phyloP scores from a whole-genome alignment of 2,329 filamentous ascomycete genomes.

The Fusarium annulatum region DNA sequence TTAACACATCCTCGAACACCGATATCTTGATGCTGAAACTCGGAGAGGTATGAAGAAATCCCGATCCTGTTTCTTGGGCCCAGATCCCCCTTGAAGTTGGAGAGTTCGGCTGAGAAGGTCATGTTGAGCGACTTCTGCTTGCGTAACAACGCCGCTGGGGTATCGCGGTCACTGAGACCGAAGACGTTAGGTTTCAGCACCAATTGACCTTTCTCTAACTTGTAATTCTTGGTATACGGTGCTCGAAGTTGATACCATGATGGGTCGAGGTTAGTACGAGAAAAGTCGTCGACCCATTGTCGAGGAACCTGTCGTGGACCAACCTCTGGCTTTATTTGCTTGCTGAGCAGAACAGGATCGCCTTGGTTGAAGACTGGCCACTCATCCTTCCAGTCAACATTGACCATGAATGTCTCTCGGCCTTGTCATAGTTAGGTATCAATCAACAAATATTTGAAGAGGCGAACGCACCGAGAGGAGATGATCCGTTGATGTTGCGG shows the following conservation, averaged over 20 bases:
- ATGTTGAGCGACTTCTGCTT: neutral
- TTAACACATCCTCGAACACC: neutral
- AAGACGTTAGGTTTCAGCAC: neutral
- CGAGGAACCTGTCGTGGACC: neutral
- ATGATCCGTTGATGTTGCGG: neutral
- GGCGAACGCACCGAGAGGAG: neutral
- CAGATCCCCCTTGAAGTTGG: neutral
- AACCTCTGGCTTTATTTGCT: neutral
- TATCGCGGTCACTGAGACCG: neutral
- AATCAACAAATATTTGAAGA: fast-evolving
- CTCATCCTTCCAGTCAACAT: neutral
- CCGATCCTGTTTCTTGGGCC: neutral
- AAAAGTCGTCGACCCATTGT: neutral
- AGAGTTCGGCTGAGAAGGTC: neutral
- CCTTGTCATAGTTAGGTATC: neutral
- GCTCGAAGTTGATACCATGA: neutral
- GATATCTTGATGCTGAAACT: neutral
- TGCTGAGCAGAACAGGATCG: neutral
- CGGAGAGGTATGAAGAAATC: neutral
- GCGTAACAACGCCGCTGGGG: neutral
- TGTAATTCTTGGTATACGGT: neutral
- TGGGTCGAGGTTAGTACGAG: neutral
- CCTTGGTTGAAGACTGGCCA: neutral
- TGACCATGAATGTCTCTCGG: neutral
- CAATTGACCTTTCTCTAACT: neutral